phyloP scores from a whole-genome alignment of 2,329 filamentous ascomycete genomes.

The Pestalotiopsis sp. region DNA sequence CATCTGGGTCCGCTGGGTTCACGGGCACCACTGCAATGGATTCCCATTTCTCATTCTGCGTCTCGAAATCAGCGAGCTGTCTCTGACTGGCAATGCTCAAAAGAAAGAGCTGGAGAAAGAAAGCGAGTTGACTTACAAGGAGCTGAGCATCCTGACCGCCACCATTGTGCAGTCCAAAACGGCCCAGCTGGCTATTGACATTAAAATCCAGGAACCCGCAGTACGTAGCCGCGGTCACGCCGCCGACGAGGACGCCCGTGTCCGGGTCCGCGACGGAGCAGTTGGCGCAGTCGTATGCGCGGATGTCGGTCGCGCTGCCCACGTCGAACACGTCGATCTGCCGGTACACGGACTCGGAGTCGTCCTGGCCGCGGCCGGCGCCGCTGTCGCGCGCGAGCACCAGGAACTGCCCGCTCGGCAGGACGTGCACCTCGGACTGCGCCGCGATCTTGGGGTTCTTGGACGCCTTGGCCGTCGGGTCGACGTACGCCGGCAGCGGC shows the following conservation, averaged over 20 bases:
- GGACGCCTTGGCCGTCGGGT: conserved; percentile 50
- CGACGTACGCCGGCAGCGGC: conserved; percentile 60
- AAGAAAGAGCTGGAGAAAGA: not conserved
- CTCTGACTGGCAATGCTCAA: not conserved
- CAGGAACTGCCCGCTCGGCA: conserved; percentile 66
- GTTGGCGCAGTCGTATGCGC: conserved; percentile 44
- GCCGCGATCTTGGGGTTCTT: conserved; percentile 55
- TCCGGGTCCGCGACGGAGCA: conserved; percentile 29
- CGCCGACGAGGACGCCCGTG: conserved; percentile 54
- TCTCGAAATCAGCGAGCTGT: not conserved
- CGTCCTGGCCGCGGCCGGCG: conserved; percentile 58
- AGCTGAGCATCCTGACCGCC: conserved; percentile 59
- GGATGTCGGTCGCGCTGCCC: conserved; percentile 61
- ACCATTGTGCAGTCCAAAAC: conserved; percentile 71
- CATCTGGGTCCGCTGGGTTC: conserved; percentile 43
- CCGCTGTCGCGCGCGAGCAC: conserved; percentile 66
- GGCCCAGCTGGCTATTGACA: conserved; percentile 62
- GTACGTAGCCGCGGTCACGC: conserved; percentile 60
- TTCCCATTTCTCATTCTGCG: conserved; percentile 78
- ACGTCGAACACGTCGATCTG: conserved; percentile 73
- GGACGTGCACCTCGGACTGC: conserved; percentile 69
- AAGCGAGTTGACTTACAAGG: conserved; percentile 36
- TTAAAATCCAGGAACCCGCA: conserved; percentile 73
- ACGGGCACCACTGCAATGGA: conserved; percentile 65
- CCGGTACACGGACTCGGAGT: conserved; percentile 61